Evolutionary conservation across 164 flowering plant genomes (phyloP), one percentile per base, ranked within the genome.

Genomic region (Kalanchoe fedtschenkoi): DNA sequence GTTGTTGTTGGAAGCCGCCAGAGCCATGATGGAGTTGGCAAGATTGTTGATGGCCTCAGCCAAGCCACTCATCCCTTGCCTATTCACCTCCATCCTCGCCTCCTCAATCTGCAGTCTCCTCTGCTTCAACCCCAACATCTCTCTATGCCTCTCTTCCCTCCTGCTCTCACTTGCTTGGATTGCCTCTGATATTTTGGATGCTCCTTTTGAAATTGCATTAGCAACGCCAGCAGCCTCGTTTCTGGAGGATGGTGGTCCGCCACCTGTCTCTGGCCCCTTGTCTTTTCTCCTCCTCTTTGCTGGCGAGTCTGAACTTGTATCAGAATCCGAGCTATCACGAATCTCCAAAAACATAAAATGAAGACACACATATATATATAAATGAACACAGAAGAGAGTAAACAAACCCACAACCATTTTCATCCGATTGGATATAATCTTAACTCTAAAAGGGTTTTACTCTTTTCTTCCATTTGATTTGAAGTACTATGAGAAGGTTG

Each of bases 1-100:
- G 61, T 71, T 82, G 44, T 47, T 71, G 54, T 66, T 74, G 53
- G 74, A 39, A 28, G 84, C 68, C 61, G 84, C 86, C 66, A 81
- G 68, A 63, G 89, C 75, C 60, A 74, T 65, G 51, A 87, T 78
- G 9, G 89, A 87, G 67, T 59, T 73, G 9, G 93, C 82, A 51
- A 87, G 88, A 22, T 77, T 83, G 72, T 82, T 83, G 42, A 87
- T 80, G 75, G 85, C 82, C 56, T 75, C 82, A 47, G 80, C 83
- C 30, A 86, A 70, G 16, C 84, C 83, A 76, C 62, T 75, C 61
- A 82, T 69, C 32, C 86, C 84, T 72, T 84, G 77, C 47, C 76
- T 71, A 61, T 69, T 79, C 43, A 73, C 74, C 66, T 82, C 86
- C 35, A 73, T 66, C 34, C 80, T 82, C 4, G 87, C 72, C 54